A percentile compares a stretch with the other conserved stretches of the same genome.
phyloP scores from a whole-genome alignment of 225 moss, liverwort and hornwort genomes.

The Asterella californica region DNA sequence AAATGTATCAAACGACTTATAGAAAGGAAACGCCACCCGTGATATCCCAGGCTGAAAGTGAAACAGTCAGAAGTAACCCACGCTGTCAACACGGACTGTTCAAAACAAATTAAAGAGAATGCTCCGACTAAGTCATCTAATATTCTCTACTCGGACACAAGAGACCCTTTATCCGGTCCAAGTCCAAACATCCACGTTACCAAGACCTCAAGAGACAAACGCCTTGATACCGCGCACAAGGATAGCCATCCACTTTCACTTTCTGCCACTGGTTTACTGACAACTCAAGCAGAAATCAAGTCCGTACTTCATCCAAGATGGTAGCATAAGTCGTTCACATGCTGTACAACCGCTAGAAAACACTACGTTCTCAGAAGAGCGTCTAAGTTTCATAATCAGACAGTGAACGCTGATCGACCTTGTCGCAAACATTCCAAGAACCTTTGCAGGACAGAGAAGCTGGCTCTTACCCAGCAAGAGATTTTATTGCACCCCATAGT shows the following conservation, averaged over 20 bases:
- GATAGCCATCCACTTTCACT: not conserved
- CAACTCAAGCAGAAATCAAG: not conserved
- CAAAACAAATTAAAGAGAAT: not conserved
- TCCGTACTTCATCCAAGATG: not conserved
- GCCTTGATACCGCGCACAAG: not conserved
- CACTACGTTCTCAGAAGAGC: not conserved
- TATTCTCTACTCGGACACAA: not conserved
- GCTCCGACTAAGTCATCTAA: not conserved
- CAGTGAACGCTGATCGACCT: not conserved
- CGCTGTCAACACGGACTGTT: not conserved
- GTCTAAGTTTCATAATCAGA: not conserved
- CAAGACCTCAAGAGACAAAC: not conserved
- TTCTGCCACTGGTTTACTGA: not conserved
- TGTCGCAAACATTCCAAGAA: not conserved
- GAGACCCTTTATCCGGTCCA: not conserved
- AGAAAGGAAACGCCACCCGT: not conserved
- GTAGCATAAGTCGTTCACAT: not conserved
- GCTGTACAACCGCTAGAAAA: not conserved
- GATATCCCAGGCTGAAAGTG: not conserved
- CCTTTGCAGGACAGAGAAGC: not conserved
- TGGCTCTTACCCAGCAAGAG: conserved; percentile 44
- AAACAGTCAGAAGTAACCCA: not conserved
- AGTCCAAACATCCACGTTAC: not conserved
- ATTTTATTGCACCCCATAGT: conserved; percentile 45
- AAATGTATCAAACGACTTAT: not conserved